Evolutionary conservation across 768 basidiomycete genomes (phyloP).

Genomic region (Russula sp.): DNA sequence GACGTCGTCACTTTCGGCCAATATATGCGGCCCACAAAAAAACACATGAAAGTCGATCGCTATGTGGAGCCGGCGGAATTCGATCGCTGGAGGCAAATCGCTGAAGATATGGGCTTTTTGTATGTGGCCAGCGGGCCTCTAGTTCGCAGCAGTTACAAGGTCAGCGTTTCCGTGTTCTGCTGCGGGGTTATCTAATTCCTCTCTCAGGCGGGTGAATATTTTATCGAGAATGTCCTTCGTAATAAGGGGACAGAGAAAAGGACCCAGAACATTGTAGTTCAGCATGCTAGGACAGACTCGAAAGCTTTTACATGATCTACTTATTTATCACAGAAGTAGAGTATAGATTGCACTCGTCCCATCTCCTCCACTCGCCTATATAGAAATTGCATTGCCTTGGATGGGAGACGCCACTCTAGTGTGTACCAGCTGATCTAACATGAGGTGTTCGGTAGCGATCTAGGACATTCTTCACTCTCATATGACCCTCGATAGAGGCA

Average conservation of each 20-base stretch:
- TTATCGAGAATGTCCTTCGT: conserved; percentile 83
- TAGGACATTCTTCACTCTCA: not conserved
- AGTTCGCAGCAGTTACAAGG: conserved; percentile 97
- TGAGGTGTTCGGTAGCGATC: not conserved
- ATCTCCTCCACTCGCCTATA: not conserved
- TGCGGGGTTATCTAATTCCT: not conserved
- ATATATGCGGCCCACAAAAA: conserved; percentile 99
- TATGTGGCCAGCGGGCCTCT: conserved; percentile 97
- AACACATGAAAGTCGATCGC: conserved; percentile 98
- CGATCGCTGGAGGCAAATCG: conserved; percentile 81
- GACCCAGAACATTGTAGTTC: conserved; percentile 30
- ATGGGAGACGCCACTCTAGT: not conserved
- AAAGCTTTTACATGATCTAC: conserved; percentile 5
- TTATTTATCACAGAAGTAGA: not conserved
- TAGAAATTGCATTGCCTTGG: not conserved
- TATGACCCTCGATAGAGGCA: not conserved
- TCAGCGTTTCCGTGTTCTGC: conserved; percentile 31
- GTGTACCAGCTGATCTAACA: not conserved
- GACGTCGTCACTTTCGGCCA: conserved; percentile 99
- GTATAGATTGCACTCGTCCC: not conserved
- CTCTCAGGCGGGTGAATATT: conserved; percentile 87
- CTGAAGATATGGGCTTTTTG: conserved; percentile 91
- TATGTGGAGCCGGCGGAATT: conserved; percentile 95
- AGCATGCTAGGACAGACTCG: not conserved
- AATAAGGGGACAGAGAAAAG: conserved; percentile 47